These are phyloP conservation scores for Stylosanthes scabra DNA, from an alignment of 331 rosid genomes.

Conservation along the genomic window DNA sequence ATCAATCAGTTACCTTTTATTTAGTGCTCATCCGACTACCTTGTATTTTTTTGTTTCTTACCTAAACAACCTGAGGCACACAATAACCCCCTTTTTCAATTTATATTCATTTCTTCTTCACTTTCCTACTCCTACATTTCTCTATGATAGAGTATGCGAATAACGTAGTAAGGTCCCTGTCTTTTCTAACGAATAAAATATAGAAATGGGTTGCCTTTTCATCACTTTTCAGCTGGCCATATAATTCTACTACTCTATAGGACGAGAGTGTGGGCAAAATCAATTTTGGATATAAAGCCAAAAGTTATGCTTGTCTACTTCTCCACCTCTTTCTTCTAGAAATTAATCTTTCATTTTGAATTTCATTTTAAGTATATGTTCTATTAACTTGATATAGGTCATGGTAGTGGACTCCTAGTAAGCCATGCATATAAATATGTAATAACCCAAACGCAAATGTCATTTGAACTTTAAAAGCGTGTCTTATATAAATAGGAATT, in stretches of 20 bases:
- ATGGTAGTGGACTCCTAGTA: not conserved
- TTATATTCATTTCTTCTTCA: conserved; percentile 21
- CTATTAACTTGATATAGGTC: not conserved
- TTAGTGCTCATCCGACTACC: too few relatives aligned
- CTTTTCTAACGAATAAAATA: not conserved
- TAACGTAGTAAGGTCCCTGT: not conserved
- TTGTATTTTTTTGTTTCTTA: too few relatives aligned
- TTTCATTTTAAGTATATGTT: not conserved
- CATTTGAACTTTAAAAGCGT: too few relatives aligned
- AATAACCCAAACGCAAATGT: too few relatives aligned
- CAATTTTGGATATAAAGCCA: not conserved
- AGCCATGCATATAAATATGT: too few relatives aligned
- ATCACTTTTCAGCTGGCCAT: not conserved
- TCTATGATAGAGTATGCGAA: too few relatives aligned
- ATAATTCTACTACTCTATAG: not conserved
- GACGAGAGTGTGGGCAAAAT: not conserved
- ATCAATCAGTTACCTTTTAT: not conserved
- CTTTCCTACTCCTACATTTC: not conserved
- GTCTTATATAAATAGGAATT: too few relatives aligned
- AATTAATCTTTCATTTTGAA: not conserved
- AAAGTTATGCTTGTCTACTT: not conserved
- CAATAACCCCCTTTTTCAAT: not conserved
- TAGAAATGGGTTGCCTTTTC: not conserved
- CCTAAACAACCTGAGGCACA: not conserved
- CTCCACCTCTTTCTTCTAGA: not conserved